Conservation (phyloP, 768 basidiomycete genomes). For the Suillus cothurnatus region DNA sequence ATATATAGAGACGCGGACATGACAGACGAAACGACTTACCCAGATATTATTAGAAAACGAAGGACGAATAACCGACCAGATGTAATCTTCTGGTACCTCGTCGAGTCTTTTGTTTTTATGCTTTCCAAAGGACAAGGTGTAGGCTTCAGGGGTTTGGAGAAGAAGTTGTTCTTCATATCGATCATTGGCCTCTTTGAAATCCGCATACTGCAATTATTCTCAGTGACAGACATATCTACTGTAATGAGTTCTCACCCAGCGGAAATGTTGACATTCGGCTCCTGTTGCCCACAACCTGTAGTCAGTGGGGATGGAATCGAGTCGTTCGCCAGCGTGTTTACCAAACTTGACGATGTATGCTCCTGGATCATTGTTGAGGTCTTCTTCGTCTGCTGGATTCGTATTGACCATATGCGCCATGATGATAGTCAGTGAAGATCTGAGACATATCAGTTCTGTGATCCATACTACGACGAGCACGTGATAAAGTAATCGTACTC, state of each 20-base stretch:
- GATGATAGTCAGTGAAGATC: background rate
- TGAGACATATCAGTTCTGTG: background rate
- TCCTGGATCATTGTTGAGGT: conserved; percentile 18
- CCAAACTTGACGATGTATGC: conserved; percentile 16
- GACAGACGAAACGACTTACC: conserved; percentile 6
- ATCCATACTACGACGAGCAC: background rate
- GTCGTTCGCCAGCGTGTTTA: background rate
- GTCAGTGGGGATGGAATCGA: conserved; percentile 1
- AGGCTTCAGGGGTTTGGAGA: conserved; percentile 13
- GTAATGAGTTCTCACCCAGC: conserved; percentile 17
- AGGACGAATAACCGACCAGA: conserved; percentile 19
- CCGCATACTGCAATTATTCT: conserved; percentile 15
- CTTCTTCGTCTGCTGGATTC: background rate
- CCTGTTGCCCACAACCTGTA: conserved; percentile 16
- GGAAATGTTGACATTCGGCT: background rate
- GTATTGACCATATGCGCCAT: background rate
- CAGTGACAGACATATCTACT: background rate
- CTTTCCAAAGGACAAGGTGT: conserved; percentile 8
- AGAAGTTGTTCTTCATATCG: conserved; percentile 21
- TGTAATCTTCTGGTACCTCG: conserved; percentile 16
- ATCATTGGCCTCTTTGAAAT: conserved; percentile 12
- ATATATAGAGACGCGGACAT: background rate
- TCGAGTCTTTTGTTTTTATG: conserved; percentile 10
- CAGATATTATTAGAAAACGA: background rate
- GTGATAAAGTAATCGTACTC: background rate